Conservation (phyloP, 2,329 filamentous ascomycete species). For the Fusarium miscanthi region DNA sequence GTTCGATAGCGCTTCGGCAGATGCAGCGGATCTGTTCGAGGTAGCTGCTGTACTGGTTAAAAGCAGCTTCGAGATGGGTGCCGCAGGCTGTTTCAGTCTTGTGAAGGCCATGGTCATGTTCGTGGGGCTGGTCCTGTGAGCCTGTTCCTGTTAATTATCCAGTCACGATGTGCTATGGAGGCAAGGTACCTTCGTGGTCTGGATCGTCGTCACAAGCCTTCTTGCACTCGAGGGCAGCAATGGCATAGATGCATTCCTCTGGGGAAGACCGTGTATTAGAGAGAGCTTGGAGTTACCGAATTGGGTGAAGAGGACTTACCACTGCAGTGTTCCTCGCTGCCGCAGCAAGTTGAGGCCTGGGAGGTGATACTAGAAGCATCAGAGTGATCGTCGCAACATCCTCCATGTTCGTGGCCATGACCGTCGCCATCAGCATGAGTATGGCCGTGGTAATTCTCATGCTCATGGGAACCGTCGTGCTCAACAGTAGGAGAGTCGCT, state of each 20-base stretch:
- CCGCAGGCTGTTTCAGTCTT: conserved; percentile 43
- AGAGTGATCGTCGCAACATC: background rate
- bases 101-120: background rate
- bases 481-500: accelerated
- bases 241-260: conserved; percentile 28
- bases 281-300: accelerated
- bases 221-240: conserved; percentile 22
- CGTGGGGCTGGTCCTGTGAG: background rate
- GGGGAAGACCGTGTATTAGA: background rate
- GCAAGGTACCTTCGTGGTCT: conserved; percentile 3
- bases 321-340: conserved; percentile 8
- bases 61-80: conserved; percentile 48
- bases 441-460: accelerated
- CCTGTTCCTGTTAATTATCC: background rate
- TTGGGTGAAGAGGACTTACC: background rate
- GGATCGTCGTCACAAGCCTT: conserved; percentile 20
- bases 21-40: conserved; percentile 53
- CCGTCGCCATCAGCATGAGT: accelerated
- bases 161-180: accelerated
- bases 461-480: accelerated
- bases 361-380: background rate
- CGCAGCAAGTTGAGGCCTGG: background rate
- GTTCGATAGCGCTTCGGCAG: conserved; percentile 50
- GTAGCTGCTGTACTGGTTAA: conserved; percentile 51
- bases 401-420: background rate